Conservation (phyloP, 352 stramenopile species). For the Phytophthora megakarya region DNA sequence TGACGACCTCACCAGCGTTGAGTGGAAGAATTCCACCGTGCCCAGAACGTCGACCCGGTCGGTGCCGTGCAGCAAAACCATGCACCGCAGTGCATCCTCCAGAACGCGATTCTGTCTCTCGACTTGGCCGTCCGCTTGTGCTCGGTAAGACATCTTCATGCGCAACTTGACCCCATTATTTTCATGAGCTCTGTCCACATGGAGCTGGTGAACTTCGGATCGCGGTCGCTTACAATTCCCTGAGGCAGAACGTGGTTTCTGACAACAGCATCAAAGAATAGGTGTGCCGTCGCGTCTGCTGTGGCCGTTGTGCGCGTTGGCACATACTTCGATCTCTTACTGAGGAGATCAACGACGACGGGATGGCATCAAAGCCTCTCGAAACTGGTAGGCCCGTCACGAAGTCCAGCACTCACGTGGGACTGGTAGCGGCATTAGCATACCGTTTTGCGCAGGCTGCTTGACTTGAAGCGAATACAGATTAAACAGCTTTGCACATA, state of each 20-base stretch:
- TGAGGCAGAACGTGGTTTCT: slow-evolving; percentile 5
- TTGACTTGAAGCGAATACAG: slow-evolving; percentile 5
- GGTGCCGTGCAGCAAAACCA: slow-evolving; percentile 7
- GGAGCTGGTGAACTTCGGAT: slow-evolving; percentile 13
- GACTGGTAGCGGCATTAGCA: slow-evolving; percentile 3
- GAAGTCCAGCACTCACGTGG: slow-evolving; percentile 11
- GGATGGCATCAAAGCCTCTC: slow-evolving; percentile 2
- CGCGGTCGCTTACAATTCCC: slow-evolving; percentile 6
- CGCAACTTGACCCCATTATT: slow-evolving; percentile 9
- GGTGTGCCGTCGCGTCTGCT: neutral
- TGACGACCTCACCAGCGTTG: neutral
- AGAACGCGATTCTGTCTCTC: too few species aligned
- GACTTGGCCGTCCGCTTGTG: too few species aligned
- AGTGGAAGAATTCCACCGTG: slow-evolving; percentile 1
- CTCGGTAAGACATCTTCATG: too few species aligned
- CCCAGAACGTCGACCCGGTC: slow-evolving; percentile 4
- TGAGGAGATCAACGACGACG: neutral
- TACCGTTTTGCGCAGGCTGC: neutral
- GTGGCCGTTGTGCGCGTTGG: neutral
- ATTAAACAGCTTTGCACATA: slow-evolving; percentile 6
- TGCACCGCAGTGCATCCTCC: slow-evolving; percentile 8
- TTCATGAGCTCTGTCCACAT: slow-evolving; percentile 10
- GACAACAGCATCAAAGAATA: slow-evolving; percentile 6
- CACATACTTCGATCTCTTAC: slow-evolving; percentile 5
- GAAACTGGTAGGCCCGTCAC: slow-evolving; percentile 5